Base-by-base conservation (phyloP, 345 rosid species). In the Stellera chamaejasme region DNA sequence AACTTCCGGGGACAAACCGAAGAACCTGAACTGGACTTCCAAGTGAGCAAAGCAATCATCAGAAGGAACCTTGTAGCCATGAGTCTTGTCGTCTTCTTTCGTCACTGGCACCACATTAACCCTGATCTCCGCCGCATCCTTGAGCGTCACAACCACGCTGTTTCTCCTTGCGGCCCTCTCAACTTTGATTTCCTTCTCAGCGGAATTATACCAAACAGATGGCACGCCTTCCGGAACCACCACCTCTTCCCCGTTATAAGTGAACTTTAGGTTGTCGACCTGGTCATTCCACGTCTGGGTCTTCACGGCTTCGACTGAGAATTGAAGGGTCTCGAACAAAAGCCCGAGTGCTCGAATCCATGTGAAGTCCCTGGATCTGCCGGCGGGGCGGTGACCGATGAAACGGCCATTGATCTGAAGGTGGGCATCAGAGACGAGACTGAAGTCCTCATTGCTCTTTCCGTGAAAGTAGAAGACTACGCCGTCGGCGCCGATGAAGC, bases 21-120 rank as follows among this genome's bases (percentile, higher is more conserved):
- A 69, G 80, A 85, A 83, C 55, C 71, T 76, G 67, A 83, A 83
- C 8, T 85, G 87, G 14, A 78, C 79, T 48, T 85, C 85, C 47
- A 83, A 67, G 75, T 85, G 91, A 32, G 79, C 83, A 54, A 88
- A 81, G 54, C 87, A 81, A 53, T 85, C 77, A 15, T 79, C 26
- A 11, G 70, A 61, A 19, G 88, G 87, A 19, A 85, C 64, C 50
- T 77, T 81, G 67, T 81, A 85, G 61, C 62, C 78, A 43, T 78
- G 85, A 49, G 79, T 50, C 14, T 69, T 77, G 50, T 88, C 81
- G 44, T 85, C 94, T 77, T 88, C 87, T 64, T 80, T 74, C 0
- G 80, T 85, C 7, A 89, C 84, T 5, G 91, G 91, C 48, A 85
- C 82, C 1, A 74, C 91, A 59, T 72, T 83, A 60, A 88, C 68